These are phyloP conservation scores for Silene latifolia DNA, from an alignment of 148 eudicot genomes.

Conservation along the genomic window DNA sequence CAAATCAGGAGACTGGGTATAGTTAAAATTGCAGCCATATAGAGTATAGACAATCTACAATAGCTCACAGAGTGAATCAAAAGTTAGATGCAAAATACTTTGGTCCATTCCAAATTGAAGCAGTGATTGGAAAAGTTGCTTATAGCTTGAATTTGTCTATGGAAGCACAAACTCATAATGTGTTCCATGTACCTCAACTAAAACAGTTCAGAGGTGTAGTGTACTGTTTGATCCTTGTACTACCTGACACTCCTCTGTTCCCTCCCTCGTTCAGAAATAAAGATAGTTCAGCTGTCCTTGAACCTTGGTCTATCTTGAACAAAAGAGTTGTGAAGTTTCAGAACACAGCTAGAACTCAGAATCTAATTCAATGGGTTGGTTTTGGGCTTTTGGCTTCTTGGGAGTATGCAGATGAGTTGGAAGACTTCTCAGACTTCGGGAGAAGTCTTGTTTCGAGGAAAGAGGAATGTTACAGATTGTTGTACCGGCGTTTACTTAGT, in stretches of 20 bases:
- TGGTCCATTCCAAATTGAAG: neutral
- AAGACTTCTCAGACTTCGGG: too few relatives aligned
- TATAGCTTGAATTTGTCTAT: neutral
- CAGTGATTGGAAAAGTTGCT: neutral
- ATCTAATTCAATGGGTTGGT: too few relatives aligned
- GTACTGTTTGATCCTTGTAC: too few relatives aligned
- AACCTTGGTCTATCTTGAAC: too few relatives aligned
- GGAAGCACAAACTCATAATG: neutral
- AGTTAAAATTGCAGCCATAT: constrained; percentile 4
- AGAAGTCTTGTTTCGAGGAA: too few relatives aligned
- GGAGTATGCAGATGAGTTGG: too few relatives aligned
- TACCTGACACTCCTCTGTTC: neutral
- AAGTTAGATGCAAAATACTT: constrained; percentile 1
- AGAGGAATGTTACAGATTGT: too few relatives aligned
- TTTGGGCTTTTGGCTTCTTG: too few relatives aligned
- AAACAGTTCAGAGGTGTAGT: neutral
- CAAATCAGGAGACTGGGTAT: constrained; percentile 8
- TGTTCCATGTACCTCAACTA: constrained; percentile 9
- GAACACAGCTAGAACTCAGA: too few relatives aligned
- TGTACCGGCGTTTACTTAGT: too few relatives aligned
- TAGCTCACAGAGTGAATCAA: neutral
- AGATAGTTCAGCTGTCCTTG: neutral
- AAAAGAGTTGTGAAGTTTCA: too few relatives aligned
- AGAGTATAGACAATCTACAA: neutral
- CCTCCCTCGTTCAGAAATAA: neutral